Conservation (phyloP, 2,329 filamentous ascomycete species). For the Pseudopithomyces chartarum region DNA sequence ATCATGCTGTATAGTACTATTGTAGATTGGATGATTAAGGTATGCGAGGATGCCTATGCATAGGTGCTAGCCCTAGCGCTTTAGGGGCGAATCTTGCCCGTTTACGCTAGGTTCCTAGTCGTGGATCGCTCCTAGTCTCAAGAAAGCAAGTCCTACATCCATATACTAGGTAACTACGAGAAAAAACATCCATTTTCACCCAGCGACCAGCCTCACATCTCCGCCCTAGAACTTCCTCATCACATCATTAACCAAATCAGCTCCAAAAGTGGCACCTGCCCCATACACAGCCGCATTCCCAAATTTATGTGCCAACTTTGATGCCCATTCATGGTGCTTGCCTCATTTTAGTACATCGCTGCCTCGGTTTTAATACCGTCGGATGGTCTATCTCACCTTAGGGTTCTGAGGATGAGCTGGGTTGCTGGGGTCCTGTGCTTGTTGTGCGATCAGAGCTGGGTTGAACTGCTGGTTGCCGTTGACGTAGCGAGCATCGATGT, state of each 20-base stretch:
- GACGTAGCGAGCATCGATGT: not conserved
- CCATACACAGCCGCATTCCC: conserved; percentile 1
- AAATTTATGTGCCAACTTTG: conserved; percentile 1
- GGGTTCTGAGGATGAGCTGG: not conserved
- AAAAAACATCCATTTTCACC: no score
- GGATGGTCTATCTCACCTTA: not conserved
- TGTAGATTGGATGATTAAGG: no score
- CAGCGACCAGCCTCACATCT: no score
- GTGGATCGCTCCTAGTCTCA: no score
- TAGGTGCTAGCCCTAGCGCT: no score
- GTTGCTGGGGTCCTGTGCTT: conserved; percentile 1
- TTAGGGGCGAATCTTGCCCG: no score
- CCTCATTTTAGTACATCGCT: not conserved
- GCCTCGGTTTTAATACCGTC: not conserved
- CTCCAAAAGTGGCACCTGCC: not conserved
- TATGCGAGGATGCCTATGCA: no score
- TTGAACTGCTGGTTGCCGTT: not conserved
- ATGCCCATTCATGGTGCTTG: not conserved
- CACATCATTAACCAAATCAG: conserved; percentile 1
- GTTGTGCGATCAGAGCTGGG: not conserved
- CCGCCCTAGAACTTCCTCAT: conserved; percentile 6
- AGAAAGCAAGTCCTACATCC: no score
- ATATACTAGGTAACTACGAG: no score
- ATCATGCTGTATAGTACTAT: no score
- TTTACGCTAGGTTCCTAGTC: no score